Base-by-base conservation (phyloP, 345 rosid species). In the Raphanus raphanistrum region DNA sequence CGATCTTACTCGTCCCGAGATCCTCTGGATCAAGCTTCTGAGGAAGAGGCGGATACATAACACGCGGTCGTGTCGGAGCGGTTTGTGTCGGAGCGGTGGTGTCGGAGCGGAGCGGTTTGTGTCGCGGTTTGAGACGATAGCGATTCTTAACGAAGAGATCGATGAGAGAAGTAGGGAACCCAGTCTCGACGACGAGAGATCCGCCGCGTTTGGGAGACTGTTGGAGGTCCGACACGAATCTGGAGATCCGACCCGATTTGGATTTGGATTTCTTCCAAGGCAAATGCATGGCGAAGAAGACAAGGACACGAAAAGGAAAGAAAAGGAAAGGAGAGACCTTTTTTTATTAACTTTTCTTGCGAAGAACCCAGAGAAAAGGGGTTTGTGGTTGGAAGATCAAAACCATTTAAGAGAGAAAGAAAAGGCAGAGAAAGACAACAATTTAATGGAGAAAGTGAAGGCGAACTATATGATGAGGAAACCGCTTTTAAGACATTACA, bases 81-180 rank as follows among this genome's bases (percentile, higher is more conserved):
- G 1, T 66, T 41, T 1, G 33, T 15, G 62, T 3, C 27, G 11
- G 60, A 16, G 62, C 15, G 72, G 80, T 36, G 61, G 70, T 55
- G 76, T 38, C 5, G 12, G 76, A 63, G 69, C 78, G 59, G 2
- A 21, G 21, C 21, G 21, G 21, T 66, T 41, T 1, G 33, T 15
- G 62, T 3, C 27, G 11, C 48, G 27, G 68, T 21, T 21, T 86
- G 66, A 92, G 79, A 27, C 94, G 87, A 76, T 89, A 88, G 12
- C 86, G 90, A 74, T 94, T 92, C 84, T 94, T 94, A 48, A 84
- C 89, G 61, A 94, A 87, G 59, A 52, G 59, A 84, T 92, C 95
- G 72, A 90, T 75, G 4, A 92, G 86, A 65, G 97, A 95, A 36
- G 99, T 88, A 5, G 99, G 97, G 80, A 91, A 95, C 0, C 98